These are phyloP conservation scores for Sarocladium kiliense DNA, from an alignment of 2,329 filamentous ascomycete species.

Conservation along the genomic window DNA sequence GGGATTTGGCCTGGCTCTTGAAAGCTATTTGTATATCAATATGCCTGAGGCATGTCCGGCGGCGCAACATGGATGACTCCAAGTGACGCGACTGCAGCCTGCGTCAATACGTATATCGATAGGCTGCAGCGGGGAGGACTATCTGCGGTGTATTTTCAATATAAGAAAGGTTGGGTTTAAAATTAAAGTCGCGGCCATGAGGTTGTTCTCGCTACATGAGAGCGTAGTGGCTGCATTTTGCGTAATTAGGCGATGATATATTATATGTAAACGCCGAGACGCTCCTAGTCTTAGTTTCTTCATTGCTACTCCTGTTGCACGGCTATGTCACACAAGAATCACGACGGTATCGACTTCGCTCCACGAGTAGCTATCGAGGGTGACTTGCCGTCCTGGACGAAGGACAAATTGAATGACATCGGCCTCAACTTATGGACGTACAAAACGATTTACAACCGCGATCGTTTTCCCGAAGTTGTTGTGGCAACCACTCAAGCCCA, in stretches of 20 bases:
- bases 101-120: no score
- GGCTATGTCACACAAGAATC: not conserved
- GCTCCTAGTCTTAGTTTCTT: not conserved
- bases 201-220: not conserved
- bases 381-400: not conserved
- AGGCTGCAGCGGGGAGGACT: not conserved
- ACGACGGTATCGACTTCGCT: not conserved
- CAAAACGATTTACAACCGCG: not conserved
- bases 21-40: no score
- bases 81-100: not conserved
- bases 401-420: not conserved
- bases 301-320: not conserved
- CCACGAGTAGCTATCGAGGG: not conserved
- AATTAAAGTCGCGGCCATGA: not conserved
- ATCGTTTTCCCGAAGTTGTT: not conserved
- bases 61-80: not conserved
- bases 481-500: not conserved
- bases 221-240: not conserved
- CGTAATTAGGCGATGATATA: not conserved
- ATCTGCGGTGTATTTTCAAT: not conserved
- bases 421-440: not conserved
- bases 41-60: not conserved
- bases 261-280: not conserved
- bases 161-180: not conserved
- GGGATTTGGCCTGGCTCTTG: no score